These are phyloP conservation scores for Heterotrichella gracilis DNA, from an alignment of 352 stramenopile genomes.

Conservation along the genomic window DNA sequence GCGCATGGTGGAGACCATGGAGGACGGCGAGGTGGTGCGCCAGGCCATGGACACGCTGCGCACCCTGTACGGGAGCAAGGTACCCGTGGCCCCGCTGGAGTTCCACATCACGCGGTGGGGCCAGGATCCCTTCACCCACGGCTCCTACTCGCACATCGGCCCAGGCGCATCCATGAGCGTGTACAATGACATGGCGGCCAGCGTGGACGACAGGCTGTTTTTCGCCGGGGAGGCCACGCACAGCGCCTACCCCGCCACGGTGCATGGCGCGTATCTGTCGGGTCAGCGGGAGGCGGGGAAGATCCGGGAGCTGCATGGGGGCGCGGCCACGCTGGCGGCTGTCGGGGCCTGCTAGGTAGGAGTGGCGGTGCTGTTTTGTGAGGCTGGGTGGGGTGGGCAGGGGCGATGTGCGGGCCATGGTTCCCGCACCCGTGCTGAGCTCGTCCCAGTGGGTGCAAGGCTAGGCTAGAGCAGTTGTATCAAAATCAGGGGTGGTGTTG, in stretches of 20 bases:
- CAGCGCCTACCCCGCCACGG: constrained; percentile 31
- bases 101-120: constrained; percentile 34
- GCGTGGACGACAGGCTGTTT: constrained; percentile 24
- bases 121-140: constrained; percentile 27
- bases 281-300: constrained; percentile 20
- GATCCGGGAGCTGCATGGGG: too few species aligned
- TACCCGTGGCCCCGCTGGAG: constrained; percentile 22
- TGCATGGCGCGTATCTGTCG: constrained; percentile 32
- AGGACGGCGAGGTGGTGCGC: constrained; percentile 25
- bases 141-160: constrained; percentile 31
- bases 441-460: too few species aligned
- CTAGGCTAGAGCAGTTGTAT: too few species aligned
- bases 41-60: constrained; percentile 26
- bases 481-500: too few species aligned
- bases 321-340: too few species aligned
- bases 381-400: too few species aligned
- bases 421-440: too few species aligned
- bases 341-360: too few species aligned
- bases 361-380: too few species aligned
- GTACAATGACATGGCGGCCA: constrained; percentile 26
- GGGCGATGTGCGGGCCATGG: too few species aligned
- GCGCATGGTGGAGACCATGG: constrained; percentile 23
- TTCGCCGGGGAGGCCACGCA: constrained; percentile 34
- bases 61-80: constrained; percentile 23
- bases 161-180: constrained; percentile 30